Conservation (phyloP, 1,284 basidiomycete species). For the Ceraceosorus guamensis region DNA sequence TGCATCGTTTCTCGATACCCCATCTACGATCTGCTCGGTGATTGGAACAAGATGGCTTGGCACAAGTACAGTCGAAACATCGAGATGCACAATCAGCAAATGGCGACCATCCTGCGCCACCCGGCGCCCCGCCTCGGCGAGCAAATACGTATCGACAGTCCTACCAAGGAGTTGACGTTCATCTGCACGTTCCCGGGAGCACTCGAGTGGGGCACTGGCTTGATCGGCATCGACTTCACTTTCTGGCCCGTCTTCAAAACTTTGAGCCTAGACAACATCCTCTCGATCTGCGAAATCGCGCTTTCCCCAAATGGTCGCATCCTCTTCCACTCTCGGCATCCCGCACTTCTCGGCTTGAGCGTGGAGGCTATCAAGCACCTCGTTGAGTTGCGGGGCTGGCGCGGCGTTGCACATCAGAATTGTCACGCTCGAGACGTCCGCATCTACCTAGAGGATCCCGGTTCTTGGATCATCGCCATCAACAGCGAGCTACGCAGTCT, state of each 20-base stretch:
- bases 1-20: conserved; percentile 44
- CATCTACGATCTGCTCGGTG: conserved; percentile 45
- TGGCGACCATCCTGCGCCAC: conserved; percentile 47
- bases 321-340: conserved; percentile 80
- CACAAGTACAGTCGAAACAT: conserved; percentile 48
- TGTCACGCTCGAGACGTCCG: conserved; percentile 76
- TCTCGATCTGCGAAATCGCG: conserved; percentile 89
- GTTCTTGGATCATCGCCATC: conserved; percentile 83
- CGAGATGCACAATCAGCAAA: conserved; percentile 46
- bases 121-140: conserved; percentile 43
- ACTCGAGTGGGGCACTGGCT: conserved; percentile 50
- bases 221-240: conserved; percentile 60
- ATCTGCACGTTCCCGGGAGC: conserved; percentile 49
- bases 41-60: conserved; percentile 48
- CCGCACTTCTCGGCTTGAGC: conserved; percentile 81
- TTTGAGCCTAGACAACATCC: conserved; percentile 83
- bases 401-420: conserved; percentile 58
- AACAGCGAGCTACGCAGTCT: conserved; percentile 77
- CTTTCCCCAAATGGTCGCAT: conserved; percentile 85
- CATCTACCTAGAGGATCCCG: conserved; percentile 65
- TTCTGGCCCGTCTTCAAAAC: conserved; percentile 97
- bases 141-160: conserved; percentile 26
- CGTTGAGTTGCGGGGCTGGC: conserved; percentile 89
- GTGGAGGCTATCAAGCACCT: conserved; percentile 84
- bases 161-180: conserved; percentile 44